Base-by-base conservation (phyloP, 1,284 basidiomycete species). In the Marasmius oreades region DNA sequence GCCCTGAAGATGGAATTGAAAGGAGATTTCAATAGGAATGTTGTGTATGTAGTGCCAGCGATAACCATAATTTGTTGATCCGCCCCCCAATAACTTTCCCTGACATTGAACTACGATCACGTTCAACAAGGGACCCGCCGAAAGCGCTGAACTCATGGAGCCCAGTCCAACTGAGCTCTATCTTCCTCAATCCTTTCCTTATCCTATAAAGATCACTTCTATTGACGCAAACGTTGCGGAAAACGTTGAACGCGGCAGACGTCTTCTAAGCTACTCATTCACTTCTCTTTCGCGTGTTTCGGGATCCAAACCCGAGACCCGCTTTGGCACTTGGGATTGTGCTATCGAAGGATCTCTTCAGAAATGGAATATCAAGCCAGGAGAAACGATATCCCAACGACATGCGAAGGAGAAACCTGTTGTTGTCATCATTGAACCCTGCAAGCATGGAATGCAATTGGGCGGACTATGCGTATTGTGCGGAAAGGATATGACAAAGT, bases 401-500 rank as follows among this genome's bases (percentile, higher is more conserved):
- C 77, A 70, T 62, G 84, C 84, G 18, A 79, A 74, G 61, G 79
- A 81, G 42, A 79, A 73, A 55, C 77, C 88, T 1, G 80, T 85
- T 53, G 72, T 93, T 23, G 73, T 80, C 45, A 76, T 96, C 61
- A 73, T 83, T 50, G 93, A 96, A 70, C 89, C 92, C 18, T 99
- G 95, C 75, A 93, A 91, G 52, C 95, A 99, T 72, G 92, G 92
- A 51, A 88, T 96, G 63, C 95, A 98, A 71, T 79, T 96, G 57
- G 86, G 88, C 37, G 96, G 96, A 1, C 80, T 98, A 59, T 99
- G 95, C 69, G 94, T 91, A 1, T 71, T 96, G 31, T 99, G 95
- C 69, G 95, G 95, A 37, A 93, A 91, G 71, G 93, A 97, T 65
- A 86, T 98, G 78, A 95, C 93, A 47, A 85, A 81, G 94, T 97